These are phyloP conservation scores for Capsicum pubescens DNA, from an alignment of 257 asterid species.

Conservation along the genomic window DNA sequence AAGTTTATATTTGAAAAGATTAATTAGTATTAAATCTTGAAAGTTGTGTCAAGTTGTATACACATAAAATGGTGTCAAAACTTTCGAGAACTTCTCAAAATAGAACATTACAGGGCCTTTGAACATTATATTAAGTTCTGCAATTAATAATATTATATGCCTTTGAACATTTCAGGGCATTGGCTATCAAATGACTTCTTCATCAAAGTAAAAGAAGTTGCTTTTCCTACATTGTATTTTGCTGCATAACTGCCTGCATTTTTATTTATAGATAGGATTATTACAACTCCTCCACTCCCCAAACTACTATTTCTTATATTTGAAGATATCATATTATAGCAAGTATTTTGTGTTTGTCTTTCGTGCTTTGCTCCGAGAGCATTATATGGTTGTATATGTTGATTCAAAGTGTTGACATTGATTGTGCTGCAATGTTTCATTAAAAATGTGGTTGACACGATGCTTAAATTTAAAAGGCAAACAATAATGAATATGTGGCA, in stretches of 20 bases:
- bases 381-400: neutral
- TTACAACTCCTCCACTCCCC: neutral
- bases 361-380: neutral
- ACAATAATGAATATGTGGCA: neutral
- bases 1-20: neutral
- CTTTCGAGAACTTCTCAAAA: neutral
- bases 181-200: neutral
- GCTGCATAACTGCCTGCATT: neutral
- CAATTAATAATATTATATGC: slow-evolving; percentile 55
- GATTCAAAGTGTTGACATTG: neutral
- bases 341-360: neutral
- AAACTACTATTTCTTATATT: neutral
- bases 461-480: neutral
- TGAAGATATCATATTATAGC: neutral
- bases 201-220: slow-evolving; percentile 20
- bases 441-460: too few species aligned
- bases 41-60: neutral
- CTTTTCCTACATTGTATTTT: neutral
- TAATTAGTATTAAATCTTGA: neutral
- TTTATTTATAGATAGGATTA: neutral
- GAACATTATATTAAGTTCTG: slow-evolving; percentile 34
- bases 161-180: slow-evolving; percentile 30
- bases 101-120: neutral
- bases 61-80: slow-evolving; percentile 17
- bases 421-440: too few species aligned